Conservation (phyloP, 2,329 filamentous ascomycete genomes). For the Colletotrichum falcatum region DNA sequence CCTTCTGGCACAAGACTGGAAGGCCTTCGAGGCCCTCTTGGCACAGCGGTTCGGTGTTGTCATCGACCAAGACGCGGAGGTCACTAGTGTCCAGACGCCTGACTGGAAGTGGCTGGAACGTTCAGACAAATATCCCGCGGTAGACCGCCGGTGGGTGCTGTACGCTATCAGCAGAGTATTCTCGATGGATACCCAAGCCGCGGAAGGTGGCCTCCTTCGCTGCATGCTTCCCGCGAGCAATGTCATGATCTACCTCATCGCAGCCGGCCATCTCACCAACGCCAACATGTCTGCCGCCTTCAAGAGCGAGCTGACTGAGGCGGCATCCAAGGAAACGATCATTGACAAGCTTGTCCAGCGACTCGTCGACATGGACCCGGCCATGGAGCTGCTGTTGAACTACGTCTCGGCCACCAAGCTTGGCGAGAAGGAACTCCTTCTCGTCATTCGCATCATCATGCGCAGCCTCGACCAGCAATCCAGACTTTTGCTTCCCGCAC, state of each 20-base stretch:
- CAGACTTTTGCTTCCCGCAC: conserved; percentile 40
- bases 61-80: conserved; percentile 41
- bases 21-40: conserved; percentile 63
- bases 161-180: conserved; percentile 73
- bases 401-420: conserved; percentile 75
- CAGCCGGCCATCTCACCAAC: conserved; percentile 70
- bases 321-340: conserved; percentile 50
- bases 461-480: conserved; percentile 69
- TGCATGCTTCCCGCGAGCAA: conserved; percentile 64
- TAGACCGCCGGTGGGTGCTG: conserved; percentile 74
- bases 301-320: conserved; percentile 60
- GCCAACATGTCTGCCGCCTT: conserved; percentile 71
- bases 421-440: conserved; percentile 73
- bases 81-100: conserved; percentile 44
- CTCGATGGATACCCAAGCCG: conserved; percentile 58
- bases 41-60: conserved; percentile 57
- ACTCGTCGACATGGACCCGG: conserved; percentile 74
- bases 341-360: conserved; percentile 72
- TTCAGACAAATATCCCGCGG: conserved; percentile 60
- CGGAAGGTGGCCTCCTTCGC: conserved; percentile 47
- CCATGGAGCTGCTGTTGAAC: conserved; percentile 73
- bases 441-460: conserved; percentile 75
- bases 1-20: conserved; percentile 59
- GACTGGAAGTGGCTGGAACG: conserved; percentile 65
- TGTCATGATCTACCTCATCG: conserved; percentile 68